Base-by-base conservation (phyloP, 495 filamentous ascomycete genomes). In the Hapsidospora chrysogenum region DNA sequence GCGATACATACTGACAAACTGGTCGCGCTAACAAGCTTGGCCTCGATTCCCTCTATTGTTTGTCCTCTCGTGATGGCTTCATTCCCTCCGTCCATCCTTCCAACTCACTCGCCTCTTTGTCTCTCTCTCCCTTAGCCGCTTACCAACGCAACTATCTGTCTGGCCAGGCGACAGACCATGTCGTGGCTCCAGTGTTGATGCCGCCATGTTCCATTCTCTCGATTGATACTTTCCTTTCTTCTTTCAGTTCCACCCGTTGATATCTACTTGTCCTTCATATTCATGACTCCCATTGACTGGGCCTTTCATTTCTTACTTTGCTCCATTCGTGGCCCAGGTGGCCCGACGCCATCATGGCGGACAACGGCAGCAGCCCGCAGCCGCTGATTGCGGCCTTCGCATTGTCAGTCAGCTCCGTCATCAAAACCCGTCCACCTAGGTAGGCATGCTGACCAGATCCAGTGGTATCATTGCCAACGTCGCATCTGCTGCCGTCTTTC, bases 381-480 rank as follows among this genome's bases (percentile, higher is more conserved):
- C 64, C 63, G 42, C 49, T 72, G 35, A 41, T 62, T 43, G 66
- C 60, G 32, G 60, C 67, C 37, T 70, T 72, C 45, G 61, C 57
- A 30, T 72, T 72, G 62, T 68, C 6, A 57, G 61, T 61, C 20
- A 14, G n/a, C n/a, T n/a, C n/a, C n/a, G n/a, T n/a, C n/a, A n/a
- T n/a, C n/a, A n/a, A n/a, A n/a, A n/a, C n/a, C n/a, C n/a, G n/a
- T n/a, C n/a, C n/a, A n/a, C n/a, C n/a, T n/a, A n/a, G n/a, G n/a
- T n/a, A n/a, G 13, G 11, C 17, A 10, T 23, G 30, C 5, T 9
- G n/a, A n/a, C n/a, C n/a, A n/a, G n/a, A n/a, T n/a, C n/a, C 34
- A 68, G 64, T 48, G 67, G 67, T 28, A 61, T 64, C 29, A 51
- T 69, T 18, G 53, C 68, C 35, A 63, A 67, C 42, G 61, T 63